phyloP scores from a whole-genome alignment of 257 asterid genomes.

The Salvia rosmarinus region DNA sequence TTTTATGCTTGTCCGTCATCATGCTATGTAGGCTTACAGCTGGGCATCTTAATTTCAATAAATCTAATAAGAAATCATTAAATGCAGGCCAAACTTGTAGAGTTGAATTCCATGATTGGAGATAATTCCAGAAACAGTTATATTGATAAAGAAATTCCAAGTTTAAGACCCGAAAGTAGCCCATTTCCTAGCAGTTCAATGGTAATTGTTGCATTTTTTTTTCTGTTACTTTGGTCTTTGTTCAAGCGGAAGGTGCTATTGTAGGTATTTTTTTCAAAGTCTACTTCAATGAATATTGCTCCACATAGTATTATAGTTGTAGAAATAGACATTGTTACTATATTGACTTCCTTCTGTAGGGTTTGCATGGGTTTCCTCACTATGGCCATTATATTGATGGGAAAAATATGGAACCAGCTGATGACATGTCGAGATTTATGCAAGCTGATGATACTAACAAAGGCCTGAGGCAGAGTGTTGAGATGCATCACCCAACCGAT shows the following conservation, averaged over 20 bases:
- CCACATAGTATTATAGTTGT: slow-evolving; percentile 8
- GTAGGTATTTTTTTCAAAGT: slow-evolving; percentile 11
- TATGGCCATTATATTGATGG: slow-evolving; percentile 51
- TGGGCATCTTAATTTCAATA: slow-evolving; percentile 26
- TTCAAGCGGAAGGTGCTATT: slow-evolving; percentile 26
- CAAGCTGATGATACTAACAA: slow-evolving; percentile 50
- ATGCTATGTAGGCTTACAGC: slow-evolving; percentile 19
- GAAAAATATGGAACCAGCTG: slow-evolving; percentile 48
- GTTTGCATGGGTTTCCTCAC: slow-evolving; percentile 52
- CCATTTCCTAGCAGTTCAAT: slow-evolving; percentile 61
- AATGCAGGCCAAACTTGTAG: slow-evolving; percentile 78
- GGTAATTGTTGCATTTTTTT: slow-evolving; percentile 48
- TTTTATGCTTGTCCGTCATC: slow-evolving; percentile 14
- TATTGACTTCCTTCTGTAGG: slow-evolving; percentile 46
- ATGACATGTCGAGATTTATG: slow-evolving; percentile 48
- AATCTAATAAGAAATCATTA: slow-evolving; percentile 34
- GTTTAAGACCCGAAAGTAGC: slow-evolving; percentile 45
- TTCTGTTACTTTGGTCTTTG: slow-evolving; percentile 11
- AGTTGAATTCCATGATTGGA: slow-evolving; percentile 63
- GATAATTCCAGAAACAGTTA: slow-evolving; percentile 56
- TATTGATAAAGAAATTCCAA: slow-evolving; percentile 50
- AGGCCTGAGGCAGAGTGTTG: slow-evolving; percentile 46
- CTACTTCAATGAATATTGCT: background rate
- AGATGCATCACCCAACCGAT: slow-evolving; percentile 39
- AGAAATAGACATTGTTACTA: slow-evolving; percentile 14